Evolutionary conservation across 192 early-diverging fungal genomes (phyloP).

Genomic region (Backusella parvicylindrica): DNA sequence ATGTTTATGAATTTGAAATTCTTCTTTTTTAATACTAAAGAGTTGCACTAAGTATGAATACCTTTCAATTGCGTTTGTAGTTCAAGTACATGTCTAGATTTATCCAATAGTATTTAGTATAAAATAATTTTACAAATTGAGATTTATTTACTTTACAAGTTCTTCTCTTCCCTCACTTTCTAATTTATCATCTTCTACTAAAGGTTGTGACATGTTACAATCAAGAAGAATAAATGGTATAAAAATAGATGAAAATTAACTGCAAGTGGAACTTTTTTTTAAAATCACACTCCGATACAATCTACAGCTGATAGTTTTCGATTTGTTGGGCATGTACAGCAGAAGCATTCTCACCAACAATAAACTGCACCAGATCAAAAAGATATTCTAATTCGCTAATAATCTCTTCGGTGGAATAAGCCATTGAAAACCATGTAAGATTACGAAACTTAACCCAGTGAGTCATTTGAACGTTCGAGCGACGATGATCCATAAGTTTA

Average conservation of each 20-base stretch:
- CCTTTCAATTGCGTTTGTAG: slow-evolving; percentile 31
- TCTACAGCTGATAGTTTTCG: neutral
- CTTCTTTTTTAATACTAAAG: neutral
- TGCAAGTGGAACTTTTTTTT: too few relatives aligned
- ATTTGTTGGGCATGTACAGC: slow-evolving; percentile 7
- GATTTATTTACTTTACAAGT: neutral
- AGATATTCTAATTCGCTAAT: slow-evolving; percentile 39
- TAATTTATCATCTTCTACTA: neutral
- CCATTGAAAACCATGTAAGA: slow-evolving; percentile 37
- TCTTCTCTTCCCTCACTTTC: neutral
- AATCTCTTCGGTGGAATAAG: slow-evolving; percentile 35
- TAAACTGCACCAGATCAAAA: slow-evolving; percentile 21
- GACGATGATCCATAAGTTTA: slow-evolving; percentile 28
- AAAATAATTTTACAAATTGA: neutral
- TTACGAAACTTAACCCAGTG: slow-evolving; percentile 24
- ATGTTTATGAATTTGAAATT: neutral
- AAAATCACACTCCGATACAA: neutral
- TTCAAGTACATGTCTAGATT: slow-evolving; percentile 28
- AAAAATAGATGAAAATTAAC: too few relatives aligned
- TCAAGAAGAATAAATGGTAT: neutral
- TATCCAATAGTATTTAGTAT: neutral
- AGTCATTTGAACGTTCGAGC: neutral
- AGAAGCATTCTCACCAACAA: slow-evolving; percentile 32
- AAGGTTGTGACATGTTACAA: neutral
- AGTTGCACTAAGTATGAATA: neutral